Percentiles rank a stretch among this genome's conserved stretches.
These are phyloP conservation scores for Trichoderma polysporum DNA, from an alignment of 2,329 filamentous ascomycete genomes.

Conservation along the genomic window DNA sequence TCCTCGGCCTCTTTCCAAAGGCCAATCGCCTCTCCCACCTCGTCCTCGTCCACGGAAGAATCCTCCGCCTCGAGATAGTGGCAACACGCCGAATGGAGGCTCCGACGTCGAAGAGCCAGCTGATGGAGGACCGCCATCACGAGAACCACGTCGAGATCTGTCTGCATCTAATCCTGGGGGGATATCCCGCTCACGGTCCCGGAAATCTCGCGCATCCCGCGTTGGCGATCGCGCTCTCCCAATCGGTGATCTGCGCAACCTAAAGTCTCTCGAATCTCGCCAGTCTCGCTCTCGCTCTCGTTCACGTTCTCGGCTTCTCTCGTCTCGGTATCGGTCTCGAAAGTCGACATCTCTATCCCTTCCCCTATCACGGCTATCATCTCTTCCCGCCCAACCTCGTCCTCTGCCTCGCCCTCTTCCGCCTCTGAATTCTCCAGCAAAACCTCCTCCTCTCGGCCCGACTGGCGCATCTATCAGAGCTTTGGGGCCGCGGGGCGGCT, in stretches of 20 bases:
- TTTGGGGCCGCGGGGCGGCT: constrained; percentile 80
- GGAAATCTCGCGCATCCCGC: constrained; percentile 65
- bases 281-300: constrained; percentile 53
- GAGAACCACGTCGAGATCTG: constrained; percentile 65
- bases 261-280: constrained; percentile 42
- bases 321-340: constrained; percentile 59
- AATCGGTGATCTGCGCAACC: constrained; percentile 57
- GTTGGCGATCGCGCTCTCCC: constrained; percentile 64
- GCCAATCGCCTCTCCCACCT: constrained; percentile 44
- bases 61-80: constrained; percentile 56
- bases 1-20: constrained; percentile 51
- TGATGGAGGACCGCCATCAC: constrained; percentile 68
- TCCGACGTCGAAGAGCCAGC: constrained; percentile 71
- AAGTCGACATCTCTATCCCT: constrained; percentile 62
- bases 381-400: constrained; percentile 56
- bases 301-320: constrained; percentile 59
- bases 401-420: constrained; percentile 53
- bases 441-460: constrained; percentile 66
- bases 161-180: constrained; percentile 66
- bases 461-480: constrained; percentile 70
- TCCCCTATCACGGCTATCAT: constrained; percentile 61
- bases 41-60: constrained; percentile 55
- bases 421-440: constrained; percentile 62
- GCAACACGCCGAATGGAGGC: constrained; percentile 54
- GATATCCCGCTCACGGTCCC: constrained; percentile 57